These are phyloP conservation scores for Chalaropsis thielavioides DNA, from an alignment of 2,329 filamentous ascomycete species.

Conservation along the genomic window DNA sequence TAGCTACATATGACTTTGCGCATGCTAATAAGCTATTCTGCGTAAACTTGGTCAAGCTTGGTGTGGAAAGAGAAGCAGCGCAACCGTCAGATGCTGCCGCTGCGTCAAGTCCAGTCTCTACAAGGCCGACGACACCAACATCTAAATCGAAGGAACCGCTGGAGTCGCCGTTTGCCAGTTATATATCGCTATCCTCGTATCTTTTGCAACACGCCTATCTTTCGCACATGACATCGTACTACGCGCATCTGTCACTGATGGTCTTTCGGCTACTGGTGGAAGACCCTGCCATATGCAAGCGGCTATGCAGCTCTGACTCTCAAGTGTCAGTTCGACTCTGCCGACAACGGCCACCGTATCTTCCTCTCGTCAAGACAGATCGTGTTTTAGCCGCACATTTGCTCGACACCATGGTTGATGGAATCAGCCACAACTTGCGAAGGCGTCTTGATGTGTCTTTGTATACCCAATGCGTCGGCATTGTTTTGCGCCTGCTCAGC, in stretches of 20 bases:
- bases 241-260: constrained; percentile 74
- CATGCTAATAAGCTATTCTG: constrained; percentile 94
- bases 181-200: constrained; percentile 82
- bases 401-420: constrained; percentile 77
- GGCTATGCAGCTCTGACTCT: constrained; percentile 65
- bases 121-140: not conserved
- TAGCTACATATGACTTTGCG: constrained; percentile 84
- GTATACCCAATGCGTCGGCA: constrained; percentile 68
- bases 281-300: constrained; percentile 67
- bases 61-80: constrained; percentile 41
- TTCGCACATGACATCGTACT: constrained; percentile 61
- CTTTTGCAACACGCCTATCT: constrained; percentile 85
- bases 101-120: not conserved
- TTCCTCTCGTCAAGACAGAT: constrained; percentile 60
- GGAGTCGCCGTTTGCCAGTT: constrained; percentile 64
- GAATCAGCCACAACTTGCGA: constrained; percentile 84
- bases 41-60: constrained; percentile 58
- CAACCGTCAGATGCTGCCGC: not conserved
- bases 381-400: constrained; percentile 61
- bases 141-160: not conserved
- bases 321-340: constrained; percentile 67
- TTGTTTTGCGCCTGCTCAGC: constrained; percentile 69
- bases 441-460: constrained; percentile 65
- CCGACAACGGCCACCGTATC: constrained; percentile 72
- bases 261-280: constrained; percentile 76